phyloP scores from a whole-genome alignment of 73 alveolate genomes.

The Paramecium caudatum region DNA sequence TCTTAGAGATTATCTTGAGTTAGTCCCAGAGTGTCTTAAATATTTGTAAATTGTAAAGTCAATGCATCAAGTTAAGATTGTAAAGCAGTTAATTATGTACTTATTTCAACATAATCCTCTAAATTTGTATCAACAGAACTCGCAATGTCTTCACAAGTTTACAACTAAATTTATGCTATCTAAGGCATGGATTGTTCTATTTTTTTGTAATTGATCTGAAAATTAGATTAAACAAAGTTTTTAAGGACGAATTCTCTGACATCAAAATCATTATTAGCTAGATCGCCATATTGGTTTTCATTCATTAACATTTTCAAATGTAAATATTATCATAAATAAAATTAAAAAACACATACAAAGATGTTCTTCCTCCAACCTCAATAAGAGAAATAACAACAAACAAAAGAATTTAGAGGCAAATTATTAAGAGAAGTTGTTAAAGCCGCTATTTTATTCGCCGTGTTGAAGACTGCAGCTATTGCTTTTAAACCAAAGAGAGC shows the following conservation, averaged over 20 bases:
- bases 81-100: slow-evolving; percentile 8
- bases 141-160: slow-evolving; percentile 57
- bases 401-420: slow-evolving; percentile 44
- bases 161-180: slow-evolving; percentile 1
- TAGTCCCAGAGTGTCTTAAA: neutral
- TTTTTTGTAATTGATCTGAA: slow-evolving; percentile 20
- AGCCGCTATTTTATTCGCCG: slow-evolving; percentile 46
- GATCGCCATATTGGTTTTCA: slow-evolving; percentile 9
- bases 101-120: slow-evolving; percentile 50
- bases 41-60: neutral
- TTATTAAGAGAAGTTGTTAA: slow-evolving; percentile 6
- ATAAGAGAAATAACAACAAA: slow-evolving; percentile 33
- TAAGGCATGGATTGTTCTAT: slow-evolving; percentile 21
- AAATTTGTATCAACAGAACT: slow-evolving; percentile 49
- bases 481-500: slow-evolving; percentile 38
- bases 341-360: slow-evolving; percentile 2
- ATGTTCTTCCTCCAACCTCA: slow-evolving; percentile 51
- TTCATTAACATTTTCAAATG: too few species aligned
- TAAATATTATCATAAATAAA: slow-evolving; percentile 43
- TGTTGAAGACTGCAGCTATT: slow-evolving; percentile 9
- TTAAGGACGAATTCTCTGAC: slow-evolving; percentile 45
- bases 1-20: neutral
- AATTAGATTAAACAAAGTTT: slow-evolving; percentile 26
- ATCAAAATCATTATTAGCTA: slow-evolving; percentile 14
- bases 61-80: slow-evolving; percentile 1